Evolutionary conservation across 768 basidiomycete genomes (phyloP).

Genomic region (Boletus reticulatus): DNA sequence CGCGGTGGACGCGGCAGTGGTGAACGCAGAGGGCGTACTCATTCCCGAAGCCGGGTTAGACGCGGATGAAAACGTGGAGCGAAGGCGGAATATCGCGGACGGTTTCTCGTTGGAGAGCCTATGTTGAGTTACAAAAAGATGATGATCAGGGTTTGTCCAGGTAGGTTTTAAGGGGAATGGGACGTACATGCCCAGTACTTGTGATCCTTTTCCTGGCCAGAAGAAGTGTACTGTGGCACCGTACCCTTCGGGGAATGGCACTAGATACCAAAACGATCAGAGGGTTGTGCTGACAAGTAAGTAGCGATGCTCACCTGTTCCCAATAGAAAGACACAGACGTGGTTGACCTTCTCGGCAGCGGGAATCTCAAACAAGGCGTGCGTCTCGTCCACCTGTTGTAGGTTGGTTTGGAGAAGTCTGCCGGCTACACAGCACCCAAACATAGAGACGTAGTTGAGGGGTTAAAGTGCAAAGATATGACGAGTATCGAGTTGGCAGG

Average conservation of each 20-base stretch:
- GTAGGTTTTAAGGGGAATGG: neutral
- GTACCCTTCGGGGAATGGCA: constrained; percentile 81
- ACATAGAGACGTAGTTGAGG: constrained; percentile 45
- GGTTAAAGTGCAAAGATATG: neutral
- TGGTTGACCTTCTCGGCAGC: constrained; percentile 78
- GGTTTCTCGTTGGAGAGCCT: constrained; percentile 92
- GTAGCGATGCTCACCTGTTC: constrained; percentile 52
- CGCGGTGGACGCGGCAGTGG: constrained; percentile 27
- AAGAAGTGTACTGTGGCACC: constrained; percentile 83
- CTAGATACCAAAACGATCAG: constrained; percentile 30
- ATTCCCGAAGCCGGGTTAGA: constrained; percentile 31
- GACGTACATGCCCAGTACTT: constrained; percentile 78
- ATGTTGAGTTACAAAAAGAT: neutral
- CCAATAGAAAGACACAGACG: constrained; percentile 79
- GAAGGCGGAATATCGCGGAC: constrained; percentile 82
- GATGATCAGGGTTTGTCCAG: neutral
- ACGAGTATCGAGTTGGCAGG: neutral
- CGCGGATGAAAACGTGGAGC: constrained; percentile 53
- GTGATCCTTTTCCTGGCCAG: constrained; percentile 86
- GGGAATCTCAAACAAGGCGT: constrained; percentile 74
- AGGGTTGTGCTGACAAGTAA: neutral
- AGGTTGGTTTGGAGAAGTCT: constrained; percentile 78
- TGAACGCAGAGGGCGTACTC: constrained; percentile 33
- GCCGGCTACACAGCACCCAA: constrained; percentile 78
- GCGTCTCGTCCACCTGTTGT: constrained; percentile 79